A percentile compares a stretch with the other conserved stretches of the same genome.
Evolutionary conservation across 345 rosid genomes (phyloP).

Genomic region (Mallotus nudiflorus): DNA sequence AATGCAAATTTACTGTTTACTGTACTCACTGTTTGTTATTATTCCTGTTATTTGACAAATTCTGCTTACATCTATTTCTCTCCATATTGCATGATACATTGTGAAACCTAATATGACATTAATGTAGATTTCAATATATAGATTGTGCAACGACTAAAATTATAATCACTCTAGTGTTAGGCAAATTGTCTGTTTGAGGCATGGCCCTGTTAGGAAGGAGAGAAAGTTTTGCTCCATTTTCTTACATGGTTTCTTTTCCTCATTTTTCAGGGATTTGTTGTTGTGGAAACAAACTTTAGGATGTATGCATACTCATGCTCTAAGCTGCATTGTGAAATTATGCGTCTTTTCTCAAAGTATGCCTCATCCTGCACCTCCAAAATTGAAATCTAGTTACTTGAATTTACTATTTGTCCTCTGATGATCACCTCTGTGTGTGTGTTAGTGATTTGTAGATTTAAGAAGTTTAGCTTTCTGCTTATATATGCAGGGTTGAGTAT

Average conservation of each 20-base stretch:
- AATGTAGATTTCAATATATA: background rate
- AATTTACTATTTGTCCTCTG: background rate
- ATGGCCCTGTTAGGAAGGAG: background rate
- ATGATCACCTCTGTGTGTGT: too few species aligned
- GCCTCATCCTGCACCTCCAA: background rate
- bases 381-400: background rate
- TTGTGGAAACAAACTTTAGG: constrained; percentile 94
- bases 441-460: constrained; percentile 5
- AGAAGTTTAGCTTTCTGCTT: constrained; percentile 7
- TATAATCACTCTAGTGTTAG: background rate
- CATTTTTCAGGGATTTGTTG: constrained; percentile 73
- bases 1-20: background rate
- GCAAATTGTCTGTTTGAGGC: background rate
- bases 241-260: constrained; percentile 12
- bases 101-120: background rate
- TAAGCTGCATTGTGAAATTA: constrained; percentile 85
- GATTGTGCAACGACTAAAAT: background rate
- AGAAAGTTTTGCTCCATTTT: background rate
- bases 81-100: background rate
- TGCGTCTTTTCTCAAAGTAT: constrained; percentile 92
- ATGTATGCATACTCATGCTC: constrained; percentile 91
- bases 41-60: background rate
- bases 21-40: background rate
- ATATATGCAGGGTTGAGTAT: constrained; percentile 74
- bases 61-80: background rate